phyloP scores from a whole-genome alignment of 176 grass and related monocot species.

The Alopecurus myosuroides region DNA sequence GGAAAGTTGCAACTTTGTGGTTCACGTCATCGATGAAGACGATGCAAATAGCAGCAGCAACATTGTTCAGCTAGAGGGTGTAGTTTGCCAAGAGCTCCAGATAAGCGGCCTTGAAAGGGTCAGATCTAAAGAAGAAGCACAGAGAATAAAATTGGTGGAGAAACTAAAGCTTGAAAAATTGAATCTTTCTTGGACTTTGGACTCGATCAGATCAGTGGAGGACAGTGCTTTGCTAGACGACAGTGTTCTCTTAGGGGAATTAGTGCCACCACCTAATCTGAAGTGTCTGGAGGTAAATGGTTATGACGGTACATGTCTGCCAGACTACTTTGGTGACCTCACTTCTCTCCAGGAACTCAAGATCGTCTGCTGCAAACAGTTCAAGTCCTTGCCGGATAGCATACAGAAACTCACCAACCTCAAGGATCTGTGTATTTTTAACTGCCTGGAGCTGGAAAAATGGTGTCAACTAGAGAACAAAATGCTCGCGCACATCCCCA shows the following conservation, averaged over 20 bases:
- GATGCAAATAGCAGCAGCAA: background rate
- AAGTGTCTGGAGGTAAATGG: background rate
- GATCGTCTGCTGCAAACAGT: background rate
- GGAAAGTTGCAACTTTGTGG: background rate
- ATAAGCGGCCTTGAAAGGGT: background rate
- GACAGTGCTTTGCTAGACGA: background rate
- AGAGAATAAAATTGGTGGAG: background rate
- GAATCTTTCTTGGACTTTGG: background rate
- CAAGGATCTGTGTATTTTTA: background rate
- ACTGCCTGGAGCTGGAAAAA: background rate
- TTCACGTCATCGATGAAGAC: rapidly evolving
- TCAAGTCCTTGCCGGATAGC: background rate
- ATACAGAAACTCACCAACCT: background rate
- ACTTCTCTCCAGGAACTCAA: background rate
- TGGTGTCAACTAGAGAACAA: background rate
- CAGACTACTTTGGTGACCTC: background rate
- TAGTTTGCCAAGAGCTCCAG: background rate
- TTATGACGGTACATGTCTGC: background rate
- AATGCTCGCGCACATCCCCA: background rate
- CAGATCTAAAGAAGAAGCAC: background rate
- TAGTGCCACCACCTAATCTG: background rate
- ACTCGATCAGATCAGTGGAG: background rate
- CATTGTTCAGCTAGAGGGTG: background rate
- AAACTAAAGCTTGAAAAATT: background rate
- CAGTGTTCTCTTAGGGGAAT: background rate